These are phyloP conservation scores for Ploettnerulaceae sp. DNA, from an alignment of 2,329 filamentous ascomycete genomes.

Conservation along the genomic window DNA sequence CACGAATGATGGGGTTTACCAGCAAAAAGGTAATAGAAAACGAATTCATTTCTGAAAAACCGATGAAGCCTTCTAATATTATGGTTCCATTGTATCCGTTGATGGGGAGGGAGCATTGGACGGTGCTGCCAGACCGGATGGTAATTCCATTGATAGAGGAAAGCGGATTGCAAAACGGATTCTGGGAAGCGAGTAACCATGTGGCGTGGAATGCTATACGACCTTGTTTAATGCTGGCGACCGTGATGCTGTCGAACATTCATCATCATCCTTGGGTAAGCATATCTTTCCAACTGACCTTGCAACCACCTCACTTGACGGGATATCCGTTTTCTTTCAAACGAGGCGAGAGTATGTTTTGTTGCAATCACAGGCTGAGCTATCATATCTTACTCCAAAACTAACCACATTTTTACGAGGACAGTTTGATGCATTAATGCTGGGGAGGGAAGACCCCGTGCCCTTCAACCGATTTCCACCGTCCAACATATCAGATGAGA, in stretches of 20 bases:
- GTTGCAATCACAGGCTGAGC: not conserved
- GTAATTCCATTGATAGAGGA: not conserved
- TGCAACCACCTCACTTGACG: not conserved
- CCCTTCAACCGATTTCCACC: conserved; percentile 1
- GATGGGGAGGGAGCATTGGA: not conserved
- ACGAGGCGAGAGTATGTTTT: not conserved
- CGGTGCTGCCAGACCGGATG: not conserved
- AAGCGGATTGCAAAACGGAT: not conserved
- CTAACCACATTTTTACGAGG: not conserved
- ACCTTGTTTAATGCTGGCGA: not conserved
- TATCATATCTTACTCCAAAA: not conserved
- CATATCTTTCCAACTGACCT: not conserved
- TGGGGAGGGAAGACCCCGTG: conserved; percentile 1
- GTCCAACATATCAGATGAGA: not conserved
- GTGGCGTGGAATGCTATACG: conserved; percentile 4
- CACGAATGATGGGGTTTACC: not conserved
- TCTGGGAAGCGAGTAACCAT: not conserved
- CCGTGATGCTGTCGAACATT: not conserved
- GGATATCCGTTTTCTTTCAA: not conserved
- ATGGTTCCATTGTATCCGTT: not conserved
- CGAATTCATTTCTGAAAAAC: not conserved
- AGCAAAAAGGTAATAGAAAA: not conserved
- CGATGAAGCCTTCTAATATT: not conserved
- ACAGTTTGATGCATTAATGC: conserved; percentile 2
- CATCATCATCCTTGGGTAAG: conserved; percentile 9